Evolutionary conservation across 2,329 filamentous ascomycete species (phyloP), one percentile per base, ranked within the genome.

Genomic region (Stagonosporopsis vannaccii): DNA sequence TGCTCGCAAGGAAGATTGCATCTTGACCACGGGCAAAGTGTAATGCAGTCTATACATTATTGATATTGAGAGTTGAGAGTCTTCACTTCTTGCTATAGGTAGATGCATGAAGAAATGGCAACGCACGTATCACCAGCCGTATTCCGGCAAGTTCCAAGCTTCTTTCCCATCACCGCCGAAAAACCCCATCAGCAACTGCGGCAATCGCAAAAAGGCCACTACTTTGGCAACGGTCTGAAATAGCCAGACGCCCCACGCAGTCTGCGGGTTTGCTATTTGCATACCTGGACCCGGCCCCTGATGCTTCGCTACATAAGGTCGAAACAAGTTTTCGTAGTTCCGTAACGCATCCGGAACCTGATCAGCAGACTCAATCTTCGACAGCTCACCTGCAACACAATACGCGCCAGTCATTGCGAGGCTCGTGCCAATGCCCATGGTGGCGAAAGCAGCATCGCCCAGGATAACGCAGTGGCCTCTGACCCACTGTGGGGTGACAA

Each of bases 391-490:
- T 9, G 77, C 75, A 2, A 80, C 58, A 1, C 73, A 59, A 41
- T 78, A 80, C 1, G 73, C 73, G 2, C 77, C 76, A 3, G 71
- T 59, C 20, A 79, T 72, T 2, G 77, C 77, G 3, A 75, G 60
- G 8, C 68, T 72, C 4, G 69, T 67, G 1, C 71, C 70, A 4
- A 71, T 44, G 9, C 69, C 70, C 40, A 71, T 68, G 0, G 66
- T 73, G 20, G 71, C 73, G 42, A 75, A 75, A 0, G 69, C 78
- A 1, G 85, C 82, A 59, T 88, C 85, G 0, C 85, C 85, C 0
- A 86, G 47, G 0, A 86, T 72, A 1, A 76, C 79, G 2, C 85
- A 77, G 0, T 83, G 79, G 0, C 81, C 80, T 0, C 72, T 72
- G 3, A 71, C 79, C 81, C 79, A 85, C 4, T 59, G 61, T 0